A percentile compares a stretch with the other conserved stretches of the same genome.
Conservation (phyloP, 139 green algal species). For the Auxenochlorella pyrenoidosa region DNA sequence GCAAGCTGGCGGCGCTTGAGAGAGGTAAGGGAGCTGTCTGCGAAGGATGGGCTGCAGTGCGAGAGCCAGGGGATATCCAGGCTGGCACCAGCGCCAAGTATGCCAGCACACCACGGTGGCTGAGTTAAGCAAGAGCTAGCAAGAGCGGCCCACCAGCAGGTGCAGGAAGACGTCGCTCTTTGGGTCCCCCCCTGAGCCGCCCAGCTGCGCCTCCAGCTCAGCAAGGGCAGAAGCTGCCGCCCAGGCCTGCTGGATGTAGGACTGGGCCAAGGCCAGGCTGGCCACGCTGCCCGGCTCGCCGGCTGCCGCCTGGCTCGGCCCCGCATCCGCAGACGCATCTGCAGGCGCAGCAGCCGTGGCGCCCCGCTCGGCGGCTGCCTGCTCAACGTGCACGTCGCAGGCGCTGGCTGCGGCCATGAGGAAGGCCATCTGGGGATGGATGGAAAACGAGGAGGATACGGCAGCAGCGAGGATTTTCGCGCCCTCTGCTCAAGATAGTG, state of each 20-base stretch:
- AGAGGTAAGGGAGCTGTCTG: not conserved
- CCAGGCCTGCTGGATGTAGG: not conserved
- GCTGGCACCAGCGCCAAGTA: no score
- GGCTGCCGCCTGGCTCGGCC: not conserved
- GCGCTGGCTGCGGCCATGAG: slow-evolving; percentile 12
- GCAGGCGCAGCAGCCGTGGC: not conserved
- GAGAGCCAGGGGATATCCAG: no score
- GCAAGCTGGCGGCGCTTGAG: not conserved
- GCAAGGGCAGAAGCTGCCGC: not conserved
- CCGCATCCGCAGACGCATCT: not conserved
- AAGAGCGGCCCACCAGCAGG: slow-evolving; percentile 20
- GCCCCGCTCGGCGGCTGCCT: not conserved
- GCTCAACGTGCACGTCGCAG: not conserved
- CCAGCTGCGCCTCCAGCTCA: not conserved
- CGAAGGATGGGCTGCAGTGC: no score
- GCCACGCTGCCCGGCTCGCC: not conserved
- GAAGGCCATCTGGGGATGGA: slow-evolving; percentile 21
- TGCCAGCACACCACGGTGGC: no score
- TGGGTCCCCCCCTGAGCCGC: not conserved
- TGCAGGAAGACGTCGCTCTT: slow-evolving; percentile 19
- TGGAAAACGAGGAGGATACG: no score
- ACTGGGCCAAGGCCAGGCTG: not conserved
- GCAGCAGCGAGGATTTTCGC: not conserved
- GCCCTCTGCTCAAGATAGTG: no score
- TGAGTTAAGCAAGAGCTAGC: no score